Evolutionary conservation across 305 asterid species (phyloP), one percentile per base, ranked within the genome.

Genomic region (Stenogyne calaminthoides): DNA sequence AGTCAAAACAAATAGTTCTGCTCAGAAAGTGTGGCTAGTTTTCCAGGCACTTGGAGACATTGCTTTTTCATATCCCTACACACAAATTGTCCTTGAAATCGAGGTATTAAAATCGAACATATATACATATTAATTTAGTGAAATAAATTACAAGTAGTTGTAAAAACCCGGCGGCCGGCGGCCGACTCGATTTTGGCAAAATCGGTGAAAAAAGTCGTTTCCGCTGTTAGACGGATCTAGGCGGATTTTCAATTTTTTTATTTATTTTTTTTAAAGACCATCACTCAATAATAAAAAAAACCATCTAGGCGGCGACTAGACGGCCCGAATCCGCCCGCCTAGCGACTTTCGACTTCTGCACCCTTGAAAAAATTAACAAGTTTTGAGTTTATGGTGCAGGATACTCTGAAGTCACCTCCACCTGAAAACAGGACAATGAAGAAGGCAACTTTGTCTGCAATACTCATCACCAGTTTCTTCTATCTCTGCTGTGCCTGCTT

Each of bases 401-500:
- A 84, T 63, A 81, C 88, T 64, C 67, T 81, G 56, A 81, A 77
- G 74, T 75, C 88, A 55, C 79, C 88, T 54, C 85, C 88, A 54
- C 56, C 85, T 0, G 84, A 81, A 64, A 84, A 73, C 47, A 56
- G 36, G 47, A 84, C 86, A 7, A 81, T 84, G 85, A 84, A 84
- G 78, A 84, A 77, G 76, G 88, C 81, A 11, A 67, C 86, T 0
- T 11, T 72, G 18, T 61, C 47, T 36, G 74, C 88, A 18, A 79
- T 84, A 29, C 71, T 82, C 12, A 77, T 79, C 76, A 84, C 88
- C 42, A 84, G 84, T 5, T 71, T 77, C 77, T 79, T 84, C 76
- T 81, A 81, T 80, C 84, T 84, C n/a, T 79, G 86, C 71, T 84
- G 88, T 11, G 87, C 75, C 71, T 76, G 87, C 40, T 81, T 84